Conservation (phyloP, 2,329 filamentous ascomycete genomes). For the Aphanocladium album region DNA sequence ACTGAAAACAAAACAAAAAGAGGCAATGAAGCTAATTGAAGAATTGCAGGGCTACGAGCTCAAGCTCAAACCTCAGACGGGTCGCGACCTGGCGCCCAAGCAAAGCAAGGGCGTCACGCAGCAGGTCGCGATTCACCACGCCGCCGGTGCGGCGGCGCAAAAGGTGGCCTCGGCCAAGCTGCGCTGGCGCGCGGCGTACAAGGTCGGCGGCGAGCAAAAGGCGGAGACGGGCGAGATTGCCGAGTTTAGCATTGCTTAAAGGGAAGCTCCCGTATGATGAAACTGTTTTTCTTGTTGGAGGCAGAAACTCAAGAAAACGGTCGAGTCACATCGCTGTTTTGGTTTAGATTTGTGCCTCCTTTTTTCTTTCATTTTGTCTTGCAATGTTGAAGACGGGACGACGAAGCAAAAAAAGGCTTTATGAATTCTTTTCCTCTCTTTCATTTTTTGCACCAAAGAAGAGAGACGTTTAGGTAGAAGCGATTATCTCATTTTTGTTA, state of each 20-base stretch:
- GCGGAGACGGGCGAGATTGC: constrained; percentile 83
- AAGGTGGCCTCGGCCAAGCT: constrained; percentile 81
- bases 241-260: constrained; percentile 68
- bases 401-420: background rate
- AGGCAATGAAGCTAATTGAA: background rate
- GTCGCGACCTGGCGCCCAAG: constrained; percentile 69
- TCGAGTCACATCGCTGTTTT: too few relatives aligned
- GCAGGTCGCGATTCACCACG: constrained; percentile 67
- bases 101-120: constrained; percentile 73
- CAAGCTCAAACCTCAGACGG: constrained; percentile 78
- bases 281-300: too few relatives aligned
- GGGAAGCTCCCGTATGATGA: too few relatives aligned
- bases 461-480: background rate
- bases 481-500: background rate
- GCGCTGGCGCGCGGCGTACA: constrained; percentile 82
- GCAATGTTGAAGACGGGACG: too few relatives aligned
- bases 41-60: constrained; percentile 66
- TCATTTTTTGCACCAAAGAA: background rate
- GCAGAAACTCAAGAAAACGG: too few relatives aligned
- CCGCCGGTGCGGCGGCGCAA: constrained; percentile 41
- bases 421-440: background rate
- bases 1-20: background rate
- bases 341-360: constrained; percentile 3
- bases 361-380: background rate
- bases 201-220: constrained; percentile 58